phyloP scores from a whole-genome alignment of 1,284 basidiomycete genomes.

The Kwoniella shivajii region DNA sequence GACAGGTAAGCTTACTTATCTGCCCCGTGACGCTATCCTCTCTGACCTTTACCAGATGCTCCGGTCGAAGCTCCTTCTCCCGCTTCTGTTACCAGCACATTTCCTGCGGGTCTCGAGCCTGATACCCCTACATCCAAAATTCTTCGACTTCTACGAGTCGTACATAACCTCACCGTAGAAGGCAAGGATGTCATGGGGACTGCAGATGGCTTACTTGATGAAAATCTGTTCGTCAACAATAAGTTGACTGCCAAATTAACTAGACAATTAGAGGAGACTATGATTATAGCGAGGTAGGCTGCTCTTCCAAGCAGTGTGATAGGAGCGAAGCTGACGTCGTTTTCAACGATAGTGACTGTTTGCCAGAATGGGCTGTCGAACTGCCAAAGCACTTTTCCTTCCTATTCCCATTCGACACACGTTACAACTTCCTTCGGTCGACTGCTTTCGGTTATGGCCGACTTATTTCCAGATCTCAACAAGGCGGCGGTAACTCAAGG shows the following conservation, averaged over 20 bases:
- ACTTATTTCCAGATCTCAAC: conserved; percentile 86
- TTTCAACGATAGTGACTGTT: conserved; percentile 67
- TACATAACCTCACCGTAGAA: conserved; percentile 75
- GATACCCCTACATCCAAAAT: conserved; percentile 83
- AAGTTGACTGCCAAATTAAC: conserved; percentile 97
- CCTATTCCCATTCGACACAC: conserved; percentile 96
- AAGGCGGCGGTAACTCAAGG: conserved; percentile 71
- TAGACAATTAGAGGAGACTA: conserved; percentile 95
- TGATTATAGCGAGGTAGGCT: conserved; percentile 91
- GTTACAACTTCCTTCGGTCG: conserved; percentile 94
- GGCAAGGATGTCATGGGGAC: conserved; percentile 28
- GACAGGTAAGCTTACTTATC: conserved; percentile 12
- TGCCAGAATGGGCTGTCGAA: conserved; percentile 95
- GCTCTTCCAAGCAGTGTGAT: not conserved
- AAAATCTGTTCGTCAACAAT: conserved; percentile 92
- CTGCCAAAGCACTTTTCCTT: conserved; percentile 94
- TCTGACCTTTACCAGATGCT: conserved; percentile 12
- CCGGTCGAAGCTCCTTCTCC: conserved; percentile 42
- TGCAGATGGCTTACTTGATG: conserved; percentile 57
- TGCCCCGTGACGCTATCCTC: too few relatives aligned
- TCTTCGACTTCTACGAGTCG: conserved; percentile 80
- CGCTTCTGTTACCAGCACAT: conserved; percentile 39
- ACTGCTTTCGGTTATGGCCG: conserved; percentile 97
- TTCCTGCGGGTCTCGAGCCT: conserved; percentile 74
- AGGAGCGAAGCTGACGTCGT: conserved; percentile 1